Percentiles rank a stretch among this genome's conserved stretches.
Conservation (phyloP, 371 early-diverging fungal species). For the Rhizopus sp. region DNA sequence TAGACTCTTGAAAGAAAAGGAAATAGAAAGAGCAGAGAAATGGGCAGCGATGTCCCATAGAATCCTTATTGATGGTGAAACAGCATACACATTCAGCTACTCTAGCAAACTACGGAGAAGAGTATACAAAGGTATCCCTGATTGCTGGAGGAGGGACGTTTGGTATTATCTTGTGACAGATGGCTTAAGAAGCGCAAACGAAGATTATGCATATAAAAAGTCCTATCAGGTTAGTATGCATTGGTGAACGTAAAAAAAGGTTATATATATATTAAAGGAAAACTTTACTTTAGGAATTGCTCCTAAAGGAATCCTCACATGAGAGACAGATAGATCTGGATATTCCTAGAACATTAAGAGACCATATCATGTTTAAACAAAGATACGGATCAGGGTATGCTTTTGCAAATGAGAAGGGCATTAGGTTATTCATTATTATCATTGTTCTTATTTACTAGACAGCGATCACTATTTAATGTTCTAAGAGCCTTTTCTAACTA, state of each 20-base stretch:
- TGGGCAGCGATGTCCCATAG: conserved; percentile 61
- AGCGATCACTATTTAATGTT: conserved; percentile 77
- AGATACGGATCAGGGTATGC: conserved; percentile 67
- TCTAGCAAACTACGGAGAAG: conserved; percentile 53
- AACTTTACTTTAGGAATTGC: conserved; percentile 16
- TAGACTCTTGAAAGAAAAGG: conserved; percentile 31
- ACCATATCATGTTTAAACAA: conserved; percentile 67
- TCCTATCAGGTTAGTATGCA: conserved; percentile 24
- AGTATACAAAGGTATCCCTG: conserved; percentile 68
- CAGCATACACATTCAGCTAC: conserved; percentile 41
- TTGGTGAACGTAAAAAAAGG: neutral
- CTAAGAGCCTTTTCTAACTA: conserved; percentile 86
- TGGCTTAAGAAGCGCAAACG: conserved; percentile 13
- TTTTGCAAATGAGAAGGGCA: neutral
- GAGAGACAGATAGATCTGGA: conserved; percentile 72
- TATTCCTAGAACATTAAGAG: conserved; percentile 63
- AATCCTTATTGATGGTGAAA: conserved; percentile 33
- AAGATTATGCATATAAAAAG: conserved; percentile 17
- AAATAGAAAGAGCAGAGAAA: conserved; percentile 49
- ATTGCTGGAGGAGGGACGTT: conserved; percentile 65
- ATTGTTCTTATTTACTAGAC: conserved; percentile 29
- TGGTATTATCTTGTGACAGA: conserved; percentile 45
- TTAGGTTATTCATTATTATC: neutral
- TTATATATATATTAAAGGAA: neutral
- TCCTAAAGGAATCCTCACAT: conserved; percentile 27